Evolutionary conservation across 208 protist species (phyloP), one percentile per base, ranked within the genome.

Genomic region (Porcisia deanei): DNA sequence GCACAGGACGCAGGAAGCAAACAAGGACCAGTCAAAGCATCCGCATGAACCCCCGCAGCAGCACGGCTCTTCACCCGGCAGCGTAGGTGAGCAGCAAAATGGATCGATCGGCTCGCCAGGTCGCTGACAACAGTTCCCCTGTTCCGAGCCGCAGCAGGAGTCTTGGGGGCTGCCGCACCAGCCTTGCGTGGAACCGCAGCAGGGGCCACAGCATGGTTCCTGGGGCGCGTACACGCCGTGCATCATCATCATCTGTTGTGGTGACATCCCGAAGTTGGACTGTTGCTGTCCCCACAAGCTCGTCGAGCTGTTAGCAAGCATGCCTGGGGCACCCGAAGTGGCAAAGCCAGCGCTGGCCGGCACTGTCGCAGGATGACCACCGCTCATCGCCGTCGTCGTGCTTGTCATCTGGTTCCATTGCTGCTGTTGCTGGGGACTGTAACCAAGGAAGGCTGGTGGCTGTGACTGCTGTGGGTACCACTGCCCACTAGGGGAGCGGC

Each of bases 21-120:
- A 39, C 80, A 85, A 94, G 16, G 89, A 94, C 76, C 84, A 92
- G 79, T 96, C 92, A 60, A 87, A 94, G 59, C 71, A 87, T 52
- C 71, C 75, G 71, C 84, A 86, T 25, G 89, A 70, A 49, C 82
- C 87, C 57, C 85, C 81, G 61, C 84, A 75, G 57, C 81, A 89
- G 22, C 81, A 55, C 54, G 67, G 76, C 34, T 63, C 65, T 55
- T 86, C 63, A 20, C 69, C 74, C 1, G 85, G 76, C 45, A 76
- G 58, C 34, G 80, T 34, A 52, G 84, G 83, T 2, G 84, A 76
- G 74, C 91, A 94, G 75, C 81, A 88, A 71, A 86, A 94, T 0
- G 85, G 89, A 43, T 94, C 82, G 49, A 89, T 45, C 14, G 90
- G 89, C 68, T 88, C 82, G 5, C 82, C 83, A 10, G 81, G 80